Evolutionary conservation across 2,329 filamentous ascomycete species (phyloP).

Genomic region (Aspergillus ibericus): DNA sequence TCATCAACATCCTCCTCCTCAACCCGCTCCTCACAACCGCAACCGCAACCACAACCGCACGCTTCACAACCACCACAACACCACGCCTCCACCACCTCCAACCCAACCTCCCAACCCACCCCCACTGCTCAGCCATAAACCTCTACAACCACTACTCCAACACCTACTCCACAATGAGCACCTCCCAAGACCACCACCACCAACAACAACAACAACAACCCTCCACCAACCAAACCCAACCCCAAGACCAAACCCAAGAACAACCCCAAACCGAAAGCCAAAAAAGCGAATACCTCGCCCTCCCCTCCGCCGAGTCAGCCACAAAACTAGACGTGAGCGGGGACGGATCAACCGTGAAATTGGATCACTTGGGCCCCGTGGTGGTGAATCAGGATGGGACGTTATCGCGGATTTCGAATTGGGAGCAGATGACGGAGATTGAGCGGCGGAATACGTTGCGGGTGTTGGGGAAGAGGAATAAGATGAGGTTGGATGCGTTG

Average conservation of each 20-base stretch:
- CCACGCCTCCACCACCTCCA: slow-evolving; percentile 8
- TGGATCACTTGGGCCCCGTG: slow-evolving; percentile 70
- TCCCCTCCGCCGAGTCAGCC: slow-evolving; percentile 75
- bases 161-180: slow-evolving; percentile 25
- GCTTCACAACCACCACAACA: slow-evolving; percentile 4
- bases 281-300: slow-evolving; percentile 56
- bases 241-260: slow-evolving; percentile 10
- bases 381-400: slow-evolving; percentile 74
- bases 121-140: slow-evolving; percentile 20
- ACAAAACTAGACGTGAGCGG: slow-evolving; percentile 74
- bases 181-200: slow-evolving; percentile 7
- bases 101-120: slow-evolving; percentile 1
- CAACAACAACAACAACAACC: slow-evolving; percentile 9
- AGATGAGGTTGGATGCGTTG: slow-evolving; percentile 59
- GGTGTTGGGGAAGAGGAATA: slow-evolving; percentile 68
- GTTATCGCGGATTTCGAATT: slow-evolving; percentile 70
- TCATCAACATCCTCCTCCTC: slow-evolving; percentile 25
- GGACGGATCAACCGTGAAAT: slow-evolving; percentile 49
- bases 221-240: slow-evolving; percentile 17
- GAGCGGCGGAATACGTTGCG: slow-evolving; percentile 68
- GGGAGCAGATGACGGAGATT: slow-evolving; percentile 67
- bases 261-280: slow-evolving; percentile 11
- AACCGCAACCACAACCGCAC: slow-evolving; percentile 10
- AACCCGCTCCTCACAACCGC: slow-evolving; percentile 20
- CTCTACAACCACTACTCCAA: slow-evolving; percentile 16